Percentiles rank a stretch among this genome's conserved stretches.
Evolutionary conservation across 2,329 filamentous ascomycete species (phyloP).

Genomic region (Fusarium sp.): DNA sequence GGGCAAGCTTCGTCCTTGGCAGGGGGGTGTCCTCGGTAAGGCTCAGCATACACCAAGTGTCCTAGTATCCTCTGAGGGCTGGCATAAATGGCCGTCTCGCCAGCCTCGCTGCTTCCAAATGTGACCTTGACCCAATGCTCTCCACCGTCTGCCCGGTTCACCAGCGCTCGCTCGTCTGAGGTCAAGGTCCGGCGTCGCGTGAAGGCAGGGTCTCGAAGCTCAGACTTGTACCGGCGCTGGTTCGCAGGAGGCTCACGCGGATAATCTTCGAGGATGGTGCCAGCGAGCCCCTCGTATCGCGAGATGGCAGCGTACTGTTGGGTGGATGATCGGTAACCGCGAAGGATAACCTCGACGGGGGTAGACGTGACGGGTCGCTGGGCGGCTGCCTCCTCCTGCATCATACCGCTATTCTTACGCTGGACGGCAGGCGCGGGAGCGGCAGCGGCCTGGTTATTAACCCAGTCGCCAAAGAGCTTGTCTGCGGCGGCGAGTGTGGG

Average conservation of each 20-base stretch:
- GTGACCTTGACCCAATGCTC: slow-evolving; percentile 93
- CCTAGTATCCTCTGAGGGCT: slow-evolving; percentile 80
- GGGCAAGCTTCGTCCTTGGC: slow-evolving; percentile 72
- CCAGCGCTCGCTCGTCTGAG: slow-evolving; percentile 79
- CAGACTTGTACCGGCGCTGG: slow-evolving; percentile 77
- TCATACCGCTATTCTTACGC: slow-evolving; percentile 53
- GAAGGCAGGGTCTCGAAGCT: slow-evolving; percentile 79
- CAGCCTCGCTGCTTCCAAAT: slow-evolving; percentile 79
- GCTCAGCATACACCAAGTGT: slow-evolving; percentile 77
- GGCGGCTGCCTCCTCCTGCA: slow-evolving; percentile 56
- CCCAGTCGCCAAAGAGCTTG: slow-evolving; percentile 70
- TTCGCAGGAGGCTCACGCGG: slow-evolving; percentile 82
- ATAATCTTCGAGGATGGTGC: slow-evolving; percentile 93
- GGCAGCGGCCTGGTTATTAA: slow-evolving; percentile 60
- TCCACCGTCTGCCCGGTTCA: slow-evolving; percentile 85
- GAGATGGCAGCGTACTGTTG: slow-evolving; percentile 88
- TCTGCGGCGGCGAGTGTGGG: slow-evolving; percentile 72
- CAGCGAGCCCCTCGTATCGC: slow-evolving; percentile 88
- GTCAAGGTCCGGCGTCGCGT: slow-evolving; percentile 75
- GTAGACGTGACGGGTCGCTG: slow-evolving; percentile 53
- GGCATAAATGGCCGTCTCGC: slow-evolving; percentile 75
- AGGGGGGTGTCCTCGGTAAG: slow-evolving; percentile 74
- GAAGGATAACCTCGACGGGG: slow-evolving; percentile 82
- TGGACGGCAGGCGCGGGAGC: slow-evolving; percentile 43
- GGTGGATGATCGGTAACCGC: slow-evolving; percentile 77